Base-by-base conservation (phyloP, 1,284 basidiomycete genomes). In the Boletus mariae region DNA sequence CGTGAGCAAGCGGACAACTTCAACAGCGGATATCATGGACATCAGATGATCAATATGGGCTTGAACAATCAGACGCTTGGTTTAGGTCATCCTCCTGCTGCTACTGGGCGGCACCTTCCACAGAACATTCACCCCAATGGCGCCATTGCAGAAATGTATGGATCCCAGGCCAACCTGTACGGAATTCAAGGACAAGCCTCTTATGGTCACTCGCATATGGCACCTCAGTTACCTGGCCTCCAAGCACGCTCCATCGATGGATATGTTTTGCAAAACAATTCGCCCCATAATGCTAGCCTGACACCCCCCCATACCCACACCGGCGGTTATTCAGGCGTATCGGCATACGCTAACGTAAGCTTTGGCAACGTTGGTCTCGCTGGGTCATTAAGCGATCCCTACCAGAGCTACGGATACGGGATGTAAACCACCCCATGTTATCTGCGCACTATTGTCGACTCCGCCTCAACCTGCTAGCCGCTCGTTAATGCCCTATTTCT, bases 1-100 rank as follows among this genome's bases (percentile, higher is more conserved):
- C 90, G 93, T 52, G 92, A 95, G 74, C 90, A 93, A 68, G 79
- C 85, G 73, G 89, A 91, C 61, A 82, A 79, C 59, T 87, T 78
- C 58, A 80, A 74, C 50, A 71, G 72, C 34, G 77, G 78, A 42
- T 81, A 79, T 63, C 77, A 81, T 57, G 79, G 77, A 61, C 85
- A 84, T 63, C 81, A 81, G 57, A 73, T 87, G 56, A 75, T 80
- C 57, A 83, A 80, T 62, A 78, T 85, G 72, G 72, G 75, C 20
- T 71, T 86, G 43, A 74, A 73, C 57, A 80, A 74, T 63, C 84
- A 83, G 66, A 76, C 78, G 48, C 76, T 87, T 61, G 75, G 73
- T 40, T 67, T 77, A 52, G 68, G 61, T 42, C 78, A 77, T 58
- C 53, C 62, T 57, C 50, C 62, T 17, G 26, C 63, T 40, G 64